Percentiles rank a stretch among this genome's conserved stretches.
phyloP scores from a whole-genome alignment of 2,329 filamentous ascomycete genomes.

The Meredithiella fracta region DNA sequence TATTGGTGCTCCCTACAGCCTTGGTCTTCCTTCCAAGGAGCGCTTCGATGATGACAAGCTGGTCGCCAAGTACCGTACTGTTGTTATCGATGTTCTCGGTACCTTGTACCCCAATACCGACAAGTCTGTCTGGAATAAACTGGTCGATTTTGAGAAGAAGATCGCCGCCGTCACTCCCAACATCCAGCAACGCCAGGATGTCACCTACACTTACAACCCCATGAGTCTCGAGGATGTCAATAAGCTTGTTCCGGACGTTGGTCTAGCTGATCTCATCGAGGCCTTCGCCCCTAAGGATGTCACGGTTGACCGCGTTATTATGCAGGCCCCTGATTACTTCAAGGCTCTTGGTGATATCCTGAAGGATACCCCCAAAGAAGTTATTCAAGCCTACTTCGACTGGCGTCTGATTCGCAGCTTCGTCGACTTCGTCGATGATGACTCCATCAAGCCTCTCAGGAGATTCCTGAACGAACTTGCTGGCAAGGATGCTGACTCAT shows the following conservation, averaged over 20 bases:
- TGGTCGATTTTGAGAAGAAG: constrained; percentile 43
- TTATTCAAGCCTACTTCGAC: constrained; percentile 43
- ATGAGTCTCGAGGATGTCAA: constrained; percentile 39
- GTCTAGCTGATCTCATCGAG: constrained; percentile 34
- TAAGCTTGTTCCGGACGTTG: constrained; percentile 38
- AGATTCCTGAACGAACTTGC: constrained; percentile 43
- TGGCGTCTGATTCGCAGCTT: constrained; percentile 46
- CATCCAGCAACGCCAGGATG: constrained; percentile 41
- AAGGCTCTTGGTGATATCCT: constrained; percentile 40
- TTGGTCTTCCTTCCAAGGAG: constrained; percentile 46
- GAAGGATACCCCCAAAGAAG: constrained; percentile 33
- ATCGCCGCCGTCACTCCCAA: constrained; percentile 42
- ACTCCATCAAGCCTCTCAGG: constrained; percentile 40
- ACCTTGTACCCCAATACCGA: constrained; percentile 22
- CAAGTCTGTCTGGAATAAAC: constrained; percentile 25
- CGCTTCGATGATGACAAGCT: constrained; percentile 40
- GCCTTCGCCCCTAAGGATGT: constrained; percentile 23
- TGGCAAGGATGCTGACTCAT: constrained; percentile 45
- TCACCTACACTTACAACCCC: constrained; percentile 52
- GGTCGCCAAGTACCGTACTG: constrained; percentile 31
- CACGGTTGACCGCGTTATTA: constrained; percentile 34
- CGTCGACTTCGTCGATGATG: constrained; percentile 37
- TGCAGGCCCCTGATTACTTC: constrained; percentile 43
- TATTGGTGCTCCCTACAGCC: constrained; percentile 29
- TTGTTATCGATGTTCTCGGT: constrained; percentile 17